These are phyloP conservation scores for Colletotrichum tropicicola DNA, from an alignment of 2,329 filamentous ascomycete species.

Conservation along the genomic window DNA sequence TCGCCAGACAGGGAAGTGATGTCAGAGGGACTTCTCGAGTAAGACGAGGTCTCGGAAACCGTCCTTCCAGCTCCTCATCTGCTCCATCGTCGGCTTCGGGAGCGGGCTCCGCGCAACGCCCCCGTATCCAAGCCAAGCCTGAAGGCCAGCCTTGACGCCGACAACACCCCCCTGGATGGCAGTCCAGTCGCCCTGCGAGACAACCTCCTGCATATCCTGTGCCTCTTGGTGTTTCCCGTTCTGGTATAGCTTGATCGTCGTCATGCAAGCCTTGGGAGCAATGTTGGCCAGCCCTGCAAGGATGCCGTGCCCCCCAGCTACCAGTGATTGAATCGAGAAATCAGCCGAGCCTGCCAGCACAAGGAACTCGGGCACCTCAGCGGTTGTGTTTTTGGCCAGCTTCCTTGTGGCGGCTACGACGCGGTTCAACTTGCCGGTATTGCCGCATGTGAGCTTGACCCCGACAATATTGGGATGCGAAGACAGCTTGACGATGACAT, in stretches of 20 bases:
- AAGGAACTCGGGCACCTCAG: conserved; percentile 62
- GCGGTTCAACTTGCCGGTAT: conserved; percentile 75
- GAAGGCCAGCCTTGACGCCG: conserved; percentile 74
- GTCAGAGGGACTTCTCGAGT: conserved; percentile 60
- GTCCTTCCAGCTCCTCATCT: conserved; percentile 62
- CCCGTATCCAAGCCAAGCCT: conserved; percentile 75
- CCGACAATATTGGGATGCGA: conserved; percentile 73
- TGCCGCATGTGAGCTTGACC: conserved; percentile 76
- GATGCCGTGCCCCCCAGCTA: conserved; percentile 75
- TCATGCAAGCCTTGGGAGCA: conserved; percentile 71
- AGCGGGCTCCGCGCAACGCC: conserved; percentile 58
- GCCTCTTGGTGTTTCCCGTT: conserved; percentile 68
- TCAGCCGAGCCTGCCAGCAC: conserved; percentile 79
- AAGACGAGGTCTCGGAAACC: conserved; percentile 61
- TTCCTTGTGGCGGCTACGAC: conserved; percentile 66
- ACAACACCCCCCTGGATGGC: conserved; percentile 77
- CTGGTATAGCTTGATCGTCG: conserved; percentile 67
- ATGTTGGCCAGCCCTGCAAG: conserved; percentile 79
- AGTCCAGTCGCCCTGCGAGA: conserved; percentile 77
- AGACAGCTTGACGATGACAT: conserved; percentile 66
- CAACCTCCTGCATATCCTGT: conserved; percentile 56
- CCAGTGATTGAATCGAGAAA: conserved; percentile 74
- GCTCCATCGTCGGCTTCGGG: conserved; percentile 58
- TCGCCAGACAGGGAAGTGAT: too few relatives aligned
- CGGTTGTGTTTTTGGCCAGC: conserved; percentile 40